Base-by-base conservation (phyloP, 1,284 basidiomycete species). In the Vanrija sp. region DNA sequence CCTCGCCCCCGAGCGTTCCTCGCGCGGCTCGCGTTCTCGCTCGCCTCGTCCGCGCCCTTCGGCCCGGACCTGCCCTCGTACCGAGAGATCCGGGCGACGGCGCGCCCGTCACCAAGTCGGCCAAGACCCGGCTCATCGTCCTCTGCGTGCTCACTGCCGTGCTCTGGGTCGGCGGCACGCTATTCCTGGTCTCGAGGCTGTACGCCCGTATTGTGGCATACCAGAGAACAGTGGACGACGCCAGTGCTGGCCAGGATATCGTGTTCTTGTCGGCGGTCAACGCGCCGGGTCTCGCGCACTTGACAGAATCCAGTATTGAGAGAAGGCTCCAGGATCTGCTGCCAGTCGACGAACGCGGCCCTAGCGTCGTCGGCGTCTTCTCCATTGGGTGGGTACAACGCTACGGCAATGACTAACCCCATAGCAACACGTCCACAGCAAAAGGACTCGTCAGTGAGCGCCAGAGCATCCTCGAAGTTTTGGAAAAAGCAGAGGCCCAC, bases 401-500 rank as follows among this genome's bases (percentile, higher is more conserved):
- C 10, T 4, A 21, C 14, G 12, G 16, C 42, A 18, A 44, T 49
- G 60, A 54, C 60, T 43, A 23, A 21, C 28, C 8, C 12, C 47
- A 15, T 62, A 89, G 87, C 23, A 85, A 89, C 65, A 88, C 86
- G 0, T 80, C 81, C 14, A 78, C 78, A 3, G 77, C 90, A n/a
- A 82, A 83, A 0, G 63, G 82, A 3, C 80, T 89, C 23, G 86
- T 90, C 43, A 81, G 83, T 26, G 84, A 89, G 69, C 80, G 89
- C 23, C 86, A 87, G 58, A 80, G 82, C 63, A 84, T 89, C 19
- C 76, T 91, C 21, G 83, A 88, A 60, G 83, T 86, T 57, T 80
- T 91, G 8, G 88, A 91, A 75, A 81, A 85, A 48, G 86, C 87
- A 3, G 88, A 90, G 75, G 83, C 86, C 6, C 82, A 81, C 65